Evolutionary conservation across 2,329 filamentous ascomycete species (phyloP).

Genomic region (Cladosporium oxysporum): DNA sequence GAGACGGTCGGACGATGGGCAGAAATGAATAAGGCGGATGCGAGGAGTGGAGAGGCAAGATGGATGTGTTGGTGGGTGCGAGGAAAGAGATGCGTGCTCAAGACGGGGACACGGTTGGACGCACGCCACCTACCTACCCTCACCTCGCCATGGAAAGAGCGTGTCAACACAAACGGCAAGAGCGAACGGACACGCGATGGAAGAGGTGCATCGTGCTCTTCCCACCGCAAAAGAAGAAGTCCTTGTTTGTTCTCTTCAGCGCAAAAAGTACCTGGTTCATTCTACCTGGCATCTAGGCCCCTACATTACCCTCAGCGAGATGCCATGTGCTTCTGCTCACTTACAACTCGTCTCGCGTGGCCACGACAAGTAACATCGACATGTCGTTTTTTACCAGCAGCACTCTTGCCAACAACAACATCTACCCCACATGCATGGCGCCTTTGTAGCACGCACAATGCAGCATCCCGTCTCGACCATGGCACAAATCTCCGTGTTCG

Average conservation of each 20-base stretch:
- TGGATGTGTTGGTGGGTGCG: background rate
- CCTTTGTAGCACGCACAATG: slow-evolving; percentile 5
- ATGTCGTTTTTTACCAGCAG: background rate
- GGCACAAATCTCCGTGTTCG: background rate
- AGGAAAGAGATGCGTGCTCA: background rate
- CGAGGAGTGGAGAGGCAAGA: background rate
- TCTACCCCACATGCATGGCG: background rate
- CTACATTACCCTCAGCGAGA: background rate
- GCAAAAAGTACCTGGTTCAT: background rate
- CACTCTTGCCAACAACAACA: background rate
- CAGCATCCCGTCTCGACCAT: background rate
- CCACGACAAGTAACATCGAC: background rate
- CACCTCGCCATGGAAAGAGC: slow-evolving; percentile 2
- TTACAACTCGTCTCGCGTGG: background rate
- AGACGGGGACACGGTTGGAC: background rate
- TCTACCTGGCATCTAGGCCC: background rate
- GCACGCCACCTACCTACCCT: slow-evolving; percentile 3
- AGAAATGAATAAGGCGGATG: background rate
- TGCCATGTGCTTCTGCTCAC: background rate
- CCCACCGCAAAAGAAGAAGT: background rate
- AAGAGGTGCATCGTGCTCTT: background rate
- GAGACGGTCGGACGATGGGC: background rate
- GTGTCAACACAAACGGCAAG: slow-evolving; percentile 14
- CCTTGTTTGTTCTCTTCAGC: background rate
- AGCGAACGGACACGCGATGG: background rate